These are phyloP conservation scores for Citrus mangshanensis DNA, from an alignment of 345 rosid genomes.

Conservation along the genomic window DNA sequence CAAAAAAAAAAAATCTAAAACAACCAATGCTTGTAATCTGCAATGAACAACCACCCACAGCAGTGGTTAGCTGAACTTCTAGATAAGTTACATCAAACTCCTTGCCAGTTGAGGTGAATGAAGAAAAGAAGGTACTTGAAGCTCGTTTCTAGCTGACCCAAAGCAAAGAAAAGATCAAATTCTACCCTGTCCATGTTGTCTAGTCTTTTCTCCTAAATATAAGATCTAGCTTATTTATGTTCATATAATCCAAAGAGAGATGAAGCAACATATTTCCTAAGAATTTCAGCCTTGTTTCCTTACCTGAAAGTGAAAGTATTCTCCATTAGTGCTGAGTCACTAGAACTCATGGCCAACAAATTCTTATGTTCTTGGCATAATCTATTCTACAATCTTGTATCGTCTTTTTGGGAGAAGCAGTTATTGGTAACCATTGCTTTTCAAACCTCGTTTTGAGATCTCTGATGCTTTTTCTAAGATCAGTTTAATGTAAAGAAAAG, in stretches of 20 bases:
- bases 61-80: background rate
- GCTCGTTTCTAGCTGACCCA: background rate
- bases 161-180: background rate
- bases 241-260: background rate
- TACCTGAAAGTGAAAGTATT: background rate
- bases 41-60: background rate
- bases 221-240: background rate
- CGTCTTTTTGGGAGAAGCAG: background rate
- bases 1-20: background rate
- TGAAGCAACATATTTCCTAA: background rate
- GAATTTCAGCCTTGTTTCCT: background rate
- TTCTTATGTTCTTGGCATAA: background rate
- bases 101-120: background rate
- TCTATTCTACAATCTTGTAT: background rate
- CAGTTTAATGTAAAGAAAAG: background rate
- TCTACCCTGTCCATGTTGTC: background rate
- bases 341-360: background rate
- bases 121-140: background rate
- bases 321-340: background rate
- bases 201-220: background rate
- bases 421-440: slow-evolving; percentile 1
- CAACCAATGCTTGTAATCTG: background rate
- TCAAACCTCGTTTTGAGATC: background rate
- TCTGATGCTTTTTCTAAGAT: background rate
- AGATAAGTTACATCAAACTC: background rate